phyloP scores from a whole-genome alignment of 116 monocot species.

The Phalaenopsis hybrid region DNA sequence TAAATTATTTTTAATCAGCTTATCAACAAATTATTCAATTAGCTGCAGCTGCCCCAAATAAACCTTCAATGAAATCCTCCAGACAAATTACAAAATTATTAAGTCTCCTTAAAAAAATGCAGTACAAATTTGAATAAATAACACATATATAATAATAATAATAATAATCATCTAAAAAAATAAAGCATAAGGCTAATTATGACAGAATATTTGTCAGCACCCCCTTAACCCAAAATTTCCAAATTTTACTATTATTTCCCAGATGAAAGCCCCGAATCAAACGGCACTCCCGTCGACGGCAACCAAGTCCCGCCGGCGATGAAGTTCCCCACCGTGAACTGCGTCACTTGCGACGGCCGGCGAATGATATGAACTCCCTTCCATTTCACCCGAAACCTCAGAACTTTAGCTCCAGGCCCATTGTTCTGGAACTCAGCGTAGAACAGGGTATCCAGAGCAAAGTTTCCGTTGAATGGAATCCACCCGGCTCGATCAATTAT shows the following conservation, averaged over 20 bases:
- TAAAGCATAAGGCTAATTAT: too few relatives aligned
- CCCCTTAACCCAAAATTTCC: too few relatives aligned
- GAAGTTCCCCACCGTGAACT: constrained; percentile 53
- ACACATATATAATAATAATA: too few relatives aligned
- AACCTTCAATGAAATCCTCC: too few relatives aligned
- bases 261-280: constrained; percentile 24
- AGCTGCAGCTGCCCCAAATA: too few relatives aligned
- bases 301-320: constrained; percentile 59
- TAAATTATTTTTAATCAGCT: too few relatives aligned
- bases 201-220: too few relatives aligned
- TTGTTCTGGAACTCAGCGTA: constrained; percentile 52
- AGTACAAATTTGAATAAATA: too few relatives aligned
- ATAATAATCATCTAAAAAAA: too few relatives aligned
- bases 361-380: constrained; percentile 41
- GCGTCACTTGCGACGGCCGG: constrained; percentile 23
- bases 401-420: constrained; percentile 36
- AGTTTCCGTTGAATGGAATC: constrained; percentile 31
- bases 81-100: too few relatives aligned
- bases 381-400: constrained; percentile 37
- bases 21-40: too few relatives aligned
- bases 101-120: too few relatives aligned
- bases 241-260: neutral
- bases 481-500: constrained; percentile 45
- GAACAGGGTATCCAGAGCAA: constrained; percentile 37
- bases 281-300: constrained; percentile 40